Percentiles rank a stretch among this genome's conserved stretches.
phyloP scores from a whole-genome alignment of 176 grass and related monocot genomes.

The Triticum monococcum region DNA sequence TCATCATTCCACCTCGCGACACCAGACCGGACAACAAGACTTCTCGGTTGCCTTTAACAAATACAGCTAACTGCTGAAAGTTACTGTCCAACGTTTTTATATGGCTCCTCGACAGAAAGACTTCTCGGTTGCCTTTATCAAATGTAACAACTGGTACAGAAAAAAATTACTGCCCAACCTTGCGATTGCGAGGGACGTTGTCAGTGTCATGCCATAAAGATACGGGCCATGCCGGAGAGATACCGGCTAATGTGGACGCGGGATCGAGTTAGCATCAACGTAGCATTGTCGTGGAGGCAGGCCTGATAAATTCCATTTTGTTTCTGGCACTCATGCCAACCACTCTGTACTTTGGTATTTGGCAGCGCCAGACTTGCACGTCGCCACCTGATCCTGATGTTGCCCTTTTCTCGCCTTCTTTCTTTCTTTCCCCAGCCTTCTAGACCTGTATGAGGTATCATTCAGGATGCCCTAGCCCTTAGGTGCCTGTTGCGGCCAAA shows the following conservation, averaged over 20 bases:
- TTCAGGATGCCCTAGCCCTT: not conserved
- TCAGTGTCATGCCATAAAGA: slow-evolving; percentile 29
- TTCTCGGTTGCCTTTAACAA: slow-evolving; percentile 6
- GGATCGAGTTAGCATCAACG: slow-evolving; percentile 17
- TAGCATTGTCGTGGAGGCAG: slow-evolving; percentile 14
- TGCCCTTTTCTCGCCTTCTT: slow-evolving; percentile 10
- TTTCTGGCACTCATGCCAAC: slow-evolving; percentile 21
- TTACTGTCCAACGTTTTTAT: slow-evolving; percentile 16
- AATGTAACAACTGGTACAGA: slow-evolving; percentile 25
- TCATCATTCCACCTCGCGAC: not conserved
- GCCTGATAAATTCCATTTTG: slow-evolving; percentile 13
- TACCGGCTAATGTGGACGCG: slow-evolving; percentile 17
- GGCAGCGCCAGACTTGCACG: slow-evolving; percentile 33
- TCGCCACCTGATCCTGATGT: slow-evolving; percentile 4
- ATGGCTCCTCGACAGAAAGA: not conserved
- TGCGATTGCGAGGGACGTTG: not conserved
- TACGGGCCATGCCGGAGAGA: slow-evolving; percentile 12
- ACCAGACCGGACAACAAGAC: not conserved
- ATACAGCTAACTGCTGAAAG: slow-evolving; percentile 18
- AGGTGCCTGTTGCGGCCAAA: slow-evolving; percentile 31
- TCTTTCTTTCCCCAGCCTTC: not conserved
- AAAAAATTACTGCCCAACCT: slow-evolving; percentile 35
- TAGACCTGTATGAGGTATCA: slow-evolving; percentile 34
- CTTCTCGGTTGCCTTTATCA: not conserved
- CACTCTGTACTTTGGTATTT: slow-evolving; percentile 31